Evolutionary conservation across 129 eudicot species (phyloP).

Genomic region (Flaveria linearis): DNA sequence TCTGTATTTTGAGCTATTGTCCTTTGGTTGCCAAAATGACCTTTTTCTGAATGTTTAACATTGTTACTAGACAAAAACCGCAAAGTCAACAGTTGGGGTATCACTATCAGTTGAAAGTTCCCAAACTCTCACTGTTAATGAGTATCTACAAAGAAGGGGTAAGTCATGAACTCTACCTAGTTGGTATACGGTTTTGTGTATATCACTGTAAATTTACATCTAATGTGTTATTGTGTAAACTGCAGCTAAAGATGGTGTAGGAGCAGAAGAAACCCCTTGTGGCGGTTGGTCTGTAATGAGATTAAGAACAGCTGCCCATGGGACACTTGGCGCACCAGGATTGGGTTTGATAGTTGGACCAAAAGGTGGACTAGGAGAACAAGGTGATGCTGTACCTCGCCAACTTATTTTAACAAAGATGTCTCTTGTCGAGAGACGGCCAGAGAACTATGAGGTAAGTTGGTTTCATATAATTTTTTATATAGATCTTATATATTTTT

Average conservation of each 20-base stretch:
- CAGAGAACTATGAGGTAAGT: constrained; percentile 87
- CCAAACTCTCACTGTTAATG: constrained; percentile 68
- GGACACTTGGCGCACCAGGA: constrained; percentile 64
- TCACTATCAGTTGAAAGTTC: constrained; percentile 69
- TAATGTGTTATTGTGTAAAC: constrained; percentile 16
- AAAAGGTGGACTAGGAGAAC: constrained; percentile 96
- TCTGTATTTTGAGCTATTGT: not conserved
- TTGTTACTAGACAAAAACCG: constrained; percentile 67
- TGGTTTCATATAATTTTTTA: constrained; percentile 10
- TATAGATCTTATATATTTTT: not conserved
- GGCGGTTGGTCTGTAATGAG: constrained; percentile 95
- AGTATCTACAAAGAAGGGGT: constrained; percentile 86
- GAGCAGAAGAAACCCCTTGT: constrained; percentile 92
- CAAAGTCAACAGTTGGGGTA: constrained; percentile 82
- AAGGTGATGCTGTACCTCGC: constrained; percentile 95
- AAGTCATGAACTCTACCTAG: constrained; percentile 27
- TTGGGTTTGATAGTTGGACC: constrained; percentile 81
- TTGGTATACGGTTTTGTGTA: constrained; percentile 1
- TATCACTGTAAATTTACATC: not conserved
- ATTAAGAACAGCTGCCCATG: constrained; percentile 88
- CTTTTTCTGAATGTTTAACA: constrained; percentile 2
- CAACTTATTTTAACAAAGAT: constrained; percentile 83
- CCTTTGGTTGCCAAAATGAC: constrained; percentile 15
- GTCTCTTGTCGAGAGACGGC: constrained; percentile 94
- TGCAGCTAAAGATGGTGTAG: constrained; percentile 97